Evolutionary conservation across 352 stramenopile genomes (phyloP).

Genomic region (Thraustotheca clavata): DNA sequence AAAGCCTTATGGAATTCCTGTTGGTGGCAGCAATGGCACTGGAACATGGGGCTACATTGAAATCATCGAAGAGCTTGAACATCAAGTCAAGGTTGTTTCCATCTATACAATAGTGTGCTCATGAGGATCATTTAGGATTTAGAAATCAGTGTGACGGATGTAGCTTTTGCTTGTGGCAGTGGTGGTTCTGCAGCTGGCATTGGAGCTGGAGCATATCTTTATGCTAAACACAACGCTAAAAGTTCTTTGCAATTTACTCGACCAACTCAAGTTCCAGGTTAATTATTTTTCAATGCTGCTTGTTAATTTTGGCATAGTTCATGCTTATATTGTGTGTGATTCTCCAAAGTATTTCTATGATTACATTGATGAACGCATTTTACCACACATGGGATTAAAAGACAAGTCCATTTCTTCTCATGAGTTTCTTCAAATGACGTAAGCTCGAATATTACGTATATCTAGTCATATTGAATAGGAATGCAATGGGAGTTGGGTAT

Average conservation of each 20-base stretch:
- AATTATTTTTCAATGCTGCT: not conserved
- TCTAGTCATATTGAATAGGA: slow-evolving; percentile 22
- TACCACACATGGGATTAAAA: slow-evolving; percentile 54
- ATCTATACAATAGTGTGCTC: not conserved
- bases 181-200: slow-evolving; percentile 72
- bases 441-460: not conserved
- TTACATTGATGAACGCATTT: slow-evolving; percentile 62
- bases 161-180: slow-evolving; percentile 81
- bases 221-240: slow-evolving; percentile 30
- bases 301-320: slow-evolving; percentile 26
- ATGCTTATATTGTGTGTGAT: slow-evolving; percentile 83
- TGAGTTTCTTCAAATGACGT: slow-evolving; percentile 66
- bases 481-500: slow-evolving; percentile 73
- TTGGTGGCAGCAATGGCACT: slow-evolving; percentile 87
- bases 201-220: slow-evolving; percentile 61
- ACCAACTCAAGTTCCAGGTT: slow-evolving; percentile 28
- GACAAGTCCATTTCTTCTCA: slow-evolving; percentile 39
- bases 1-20: slow-evolving; percentile 70
- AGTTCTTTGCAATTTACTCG: slow-evolving; percentile 35
- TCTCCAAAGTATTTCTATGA: slow-evolving; percentile 78
- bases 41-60: slow-evolving; percentile 92
- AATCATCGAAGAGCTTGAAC: slow-evolving; percentile 83
- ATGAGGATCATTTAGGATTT: slow-evolving; percentile 25
- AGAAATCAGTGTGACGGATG: slow-evolving; percentile 52
- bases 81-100: slow-evolving; percentile 46